These are phyloP conservation scores for Aspergillus novofumigatus DNA, from an alignment of 2,329 filamentous ascomycete species.

Conservation along the genomic window DNA sequence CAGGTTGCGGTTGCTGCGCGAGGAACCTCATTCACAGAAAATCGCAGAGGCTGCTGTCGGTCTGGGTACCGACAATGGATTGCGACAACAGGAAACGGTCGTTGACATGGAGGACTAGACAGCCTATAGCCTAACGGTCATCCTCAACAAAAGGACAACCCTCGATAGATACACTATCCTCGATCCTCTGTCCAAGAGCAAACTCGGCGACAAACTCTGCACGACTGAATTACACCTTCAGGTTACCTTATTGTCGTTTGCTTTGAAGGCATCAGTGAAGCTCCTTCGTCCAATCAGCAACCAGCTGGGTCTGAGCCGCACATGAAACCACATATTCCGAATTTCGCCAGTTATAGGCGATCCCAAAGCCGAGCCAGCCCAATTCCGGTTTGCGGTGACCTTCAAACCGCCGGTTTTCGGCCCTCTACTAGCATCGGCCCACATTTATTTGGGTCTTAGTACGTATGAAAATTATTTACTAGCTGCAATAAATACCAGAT, in stretches of 20 bases:
- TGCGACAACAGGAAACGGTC: conserved; percentile 31
- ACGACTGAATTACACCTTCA: conserved; percentile 1
- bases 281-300: conserved; percentile 16
- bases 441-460: conserved; percentile 16
- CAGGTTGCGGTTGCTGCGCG: conserved; percentile 75
- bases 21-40: conserved; percentile 81
- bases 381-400: conserved; percentile 26
- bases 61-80: conserved; percentile 65
- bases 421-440: conserved; percentile 12
- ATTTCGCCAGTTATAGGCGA: conserved; percentile 19
- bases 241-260: conserved; percentile 9
- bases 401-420: conserved; percentile 28
- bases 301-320: conserved; percentile 8
- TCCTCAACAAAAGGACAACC: neutral
- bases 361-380: conserved; percentile 12
- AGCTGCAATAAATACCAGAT: conserved; percentile 19
- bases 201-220: neutral
- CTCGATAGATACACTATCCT: neutral
- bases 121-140: neutral
- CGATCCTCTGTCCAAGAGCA: neutral
- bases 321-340: conserved; percentile 26
- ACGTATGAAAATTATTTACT: conserved; percentile 28
- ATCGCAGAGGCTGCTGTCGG: conserved; percentile 78
- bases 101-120: conserved; percentile 42
- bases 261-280: conserved; percentile 3